These are phyloP conservation scores for Jasminum sambac DNA, from an alignment of 257 asterid genomes.

Conservation along the genomic window DNA sequence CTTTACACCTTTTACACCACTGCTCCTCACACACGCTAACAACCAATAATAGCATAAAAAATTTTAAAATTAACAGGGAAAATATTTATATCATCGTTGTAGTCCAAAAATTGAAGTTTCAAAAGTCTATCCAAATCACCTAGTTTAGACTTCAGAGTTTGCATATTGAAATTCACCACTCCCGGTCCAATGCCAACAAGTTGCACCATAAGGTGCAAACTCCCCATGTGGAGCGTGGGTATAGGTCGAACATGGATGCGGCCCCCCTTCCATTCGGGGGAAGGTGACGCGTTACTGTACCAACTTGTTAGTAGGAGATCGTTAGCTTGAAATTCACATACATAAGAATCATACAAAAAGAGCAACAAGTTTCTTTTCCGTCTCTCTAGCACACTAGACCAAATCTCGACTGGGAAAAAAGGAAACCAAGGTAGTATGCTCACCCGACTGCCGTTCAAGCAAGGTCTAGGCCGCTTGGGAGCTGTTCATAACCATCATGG, in stretches of 20 bases:
- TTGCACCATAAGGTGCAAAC: no score
- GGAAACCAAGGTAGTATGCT: background rate
- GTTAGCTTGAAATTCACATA: background rate
- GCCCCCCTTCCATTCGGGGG: no score
- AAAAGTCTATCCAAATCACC: background rate
- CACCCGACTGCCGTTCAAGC: conserved; percentile 19
- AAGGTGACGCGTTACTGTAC: no score
- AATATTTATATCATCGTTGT: background rate
- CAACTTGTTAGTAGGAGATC: no score
- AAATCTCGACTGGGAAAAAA: background rate
- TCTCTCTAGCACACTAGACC: background rate
- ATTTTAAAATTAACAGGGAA: background rate
- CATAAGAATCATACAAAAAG: background rate
- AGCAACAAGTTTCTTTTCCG: background rate
- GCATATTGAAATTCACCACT: no score
- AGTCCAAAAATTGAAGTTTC: background rate
- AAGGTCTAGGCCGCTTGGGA: conserved; percentile 56
- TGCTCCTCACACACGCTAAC: no score
- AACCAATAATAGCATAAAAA: no score
- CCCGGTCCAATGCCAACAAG: no score
- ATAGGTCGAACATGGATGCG: no score
- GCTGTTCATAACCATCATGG: conserved; percentile 67
- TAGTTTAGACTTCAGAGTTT: background rate
- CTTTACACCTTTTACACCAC: no score
- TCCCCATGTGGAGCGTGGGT: no score